Percentiles rank a stretch among this genome's conserved stretches.
phyloP scores from a whole-genome alignment of 495 filamentous ascomycete species.

The Xylaria scruposa region DNA sequence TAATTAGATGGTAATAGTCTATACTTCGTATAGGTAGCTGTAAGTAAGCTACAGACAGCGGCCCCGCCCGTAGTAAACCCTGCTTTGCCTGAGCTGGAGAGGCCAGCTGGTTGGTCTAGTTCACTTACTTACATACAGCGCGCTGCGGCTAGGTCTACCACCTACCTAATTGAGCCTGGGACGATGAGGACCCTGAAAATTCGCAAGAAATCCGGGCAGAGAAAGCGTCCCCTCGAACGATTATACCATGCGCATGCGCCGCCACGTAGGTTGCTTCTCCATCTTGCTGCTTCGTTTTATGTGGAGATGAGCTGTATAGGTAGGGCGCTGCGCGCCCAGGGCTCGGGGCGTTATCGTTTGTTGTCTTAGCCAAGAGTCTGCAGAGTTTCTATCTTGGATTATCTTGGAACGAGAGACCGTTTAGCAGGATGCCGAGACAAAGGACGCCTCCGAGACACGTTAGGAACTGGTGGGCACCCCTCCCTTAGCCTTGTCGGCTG shows the following conservation, averaged over 20 bases:
- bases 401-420: not conserved
- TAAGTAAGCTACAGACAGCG: slow-evolving; percentile 9
- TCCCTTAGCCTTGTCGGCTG: slow-evolving; percentile 12
- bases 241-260: slow-evolving; percentile 6
- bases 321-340: not conserved
- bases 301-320: not conserved
- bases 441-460: slow-evolving; percentile 10
- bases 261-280: slow-evolving; percentile 11
- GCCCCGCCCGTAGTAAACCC: slow-evolving; percentile 8
- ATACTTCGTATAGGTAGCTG: not conserved
- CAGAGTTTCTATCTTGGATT: not conserved
- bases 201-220: not conserved
- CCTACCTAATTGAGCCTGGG: slow-evolving; percentile 9
- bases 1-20: not conserved
- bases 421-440: not conserved
- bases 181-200: slow-evolving; percentile 13
- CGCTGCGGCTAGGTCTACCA: not conserved
- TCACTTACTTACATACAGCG: not conserved
- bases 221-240: not conserved
- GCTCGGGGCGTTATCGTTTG: not conserved
- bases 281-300: not conserved
- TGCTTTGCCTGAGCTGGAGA: not conserved
- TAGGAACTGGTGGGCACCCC: slow-evolving; percentile 8
- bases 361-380: slow-evolving; percentile 1
- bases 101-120: not conserved